These are phyloP conservation scores for Solanum virginianum DNA, from an alignment of 257 asterid genomes.

Conservation along the genomic window DNA sequence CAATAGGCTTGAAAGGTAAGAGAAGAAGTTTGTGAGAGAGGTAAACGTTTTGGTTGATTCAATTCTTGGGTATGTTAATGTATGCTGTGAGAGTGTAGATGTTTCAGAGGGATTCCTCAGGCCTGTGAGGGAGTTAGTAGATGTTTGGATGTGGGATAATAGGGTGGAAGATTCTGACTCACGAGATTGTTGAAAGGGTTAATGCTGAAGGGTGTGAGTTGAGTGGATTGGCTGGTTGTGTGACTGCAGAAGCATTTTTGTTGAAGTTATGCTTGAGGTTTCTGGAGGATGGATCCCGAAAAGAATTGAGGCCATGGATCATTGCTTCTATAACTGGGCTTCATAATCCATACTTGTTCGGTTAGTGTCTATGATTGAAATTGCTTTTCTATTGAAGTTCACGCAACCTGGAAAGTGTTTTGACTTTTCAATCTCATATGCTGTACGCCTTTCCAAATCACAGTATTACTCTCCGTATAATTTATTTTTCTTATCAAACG, in stretches of 20 bases:
- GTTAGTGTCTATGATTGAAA: conserved; percentile 22
- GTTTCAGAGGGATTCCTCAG: conserved; percentile 18
- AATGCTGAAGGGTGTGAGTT: conserved; percentile 24
- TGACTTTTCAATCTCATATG: neutral
- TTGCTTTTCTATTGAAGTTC: neutral
- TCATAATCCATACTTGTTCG: conserved; percentile 33
- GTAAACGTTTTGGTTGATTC: conserved; percentile 40
- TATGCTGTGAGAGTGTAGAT: conserved; percentile 33
- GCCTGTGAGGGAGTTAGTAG: conserved; percentile 37
- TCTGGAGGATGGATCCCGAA: conserved; percentile 26
- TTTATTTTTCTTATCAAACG: neutral
- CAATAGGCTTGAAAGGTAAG: conserved; percentile 23
- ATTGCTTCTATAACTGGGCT: conserved; percentile 46
- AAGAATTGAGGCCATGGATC: conserved; percentile 42
- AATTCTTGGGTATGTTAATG: conserved; percentile 32
- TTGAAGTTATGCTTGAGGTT: conserved; percentile 46
- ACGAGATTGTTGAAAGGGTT: conserved; percentile 11
- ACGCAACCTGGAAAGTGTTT: neutral
- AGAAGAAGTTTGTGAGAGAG: conserved; percentile 31
- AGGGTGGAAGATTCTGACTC: conserved; percentile 17
- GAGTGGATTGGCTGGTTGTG: conserved; percentile 44
- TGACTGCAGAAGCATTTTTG: conserved; percentile 42
- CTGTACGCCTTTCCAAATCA: neutral
- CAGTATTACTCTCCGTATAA: neutral
- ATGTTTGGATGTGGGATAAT: conserved; percentile 35